Evolutionary conservation across 2,329 filamentous ascomycete genomes (phyloP).

Genomic region (Colletotrichum scovillei): DNA sequence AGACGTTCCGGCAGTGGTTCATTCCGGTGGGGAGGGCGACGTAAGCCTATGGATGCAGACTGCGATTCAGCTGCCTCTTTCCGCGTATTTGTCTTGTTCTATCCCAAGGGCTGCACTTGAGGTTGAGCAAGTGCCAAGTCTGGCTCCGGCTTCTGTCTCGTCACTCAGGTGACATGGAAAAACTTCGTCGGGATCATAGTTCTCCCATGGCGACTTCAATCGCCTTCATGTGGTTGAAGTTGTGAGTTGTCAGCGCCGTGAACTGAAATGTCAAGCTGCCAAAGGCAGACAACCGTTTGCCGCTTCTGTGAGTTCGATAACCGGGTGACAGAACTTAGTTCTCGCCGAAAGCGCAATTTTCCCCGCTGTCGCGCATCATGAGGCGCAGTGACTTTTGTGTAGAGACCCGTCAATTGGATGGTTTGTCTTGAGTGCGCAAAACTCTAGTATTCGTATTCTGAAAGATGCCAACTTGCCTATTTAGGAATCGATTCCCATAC

Average conservation of each 20-base stretch:
- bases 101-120: neutral
- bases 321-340: neutral
- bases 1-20: neutral
- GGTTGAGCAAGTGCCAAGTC: neutral
- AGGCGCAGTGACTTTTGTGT: neutral
- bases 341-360: neutral
- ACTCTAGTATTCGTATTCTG: neutral
- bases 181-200: too few relatives aligned
- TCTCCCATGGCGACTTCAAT: too few relatives aligned
- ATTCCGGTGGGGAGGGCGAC: neutral
- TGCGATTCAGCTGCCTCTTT: neutral
- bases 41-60: neutral
- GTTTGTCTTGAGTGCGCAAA: neutral
- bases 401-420: neutral
- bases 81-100: neutral
- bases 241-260: neutral
- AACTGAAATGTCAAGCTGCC: neutral
- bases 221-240: neutral
- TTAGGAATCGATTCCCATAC: neutral
- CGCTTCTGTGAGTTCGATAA: neutral
- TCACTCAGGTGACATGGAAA: neutral
- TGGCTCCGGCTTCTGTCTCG: neutral
- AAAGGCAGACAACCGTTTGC: neutral
- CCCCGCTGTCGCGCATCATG: neutral
- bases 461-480: neutral